These are phyloP conservation scores for Cerrena zonata DNA, from an alignment of 1,284 basidiomycete species.

Conservation along the genomic window DNA sequence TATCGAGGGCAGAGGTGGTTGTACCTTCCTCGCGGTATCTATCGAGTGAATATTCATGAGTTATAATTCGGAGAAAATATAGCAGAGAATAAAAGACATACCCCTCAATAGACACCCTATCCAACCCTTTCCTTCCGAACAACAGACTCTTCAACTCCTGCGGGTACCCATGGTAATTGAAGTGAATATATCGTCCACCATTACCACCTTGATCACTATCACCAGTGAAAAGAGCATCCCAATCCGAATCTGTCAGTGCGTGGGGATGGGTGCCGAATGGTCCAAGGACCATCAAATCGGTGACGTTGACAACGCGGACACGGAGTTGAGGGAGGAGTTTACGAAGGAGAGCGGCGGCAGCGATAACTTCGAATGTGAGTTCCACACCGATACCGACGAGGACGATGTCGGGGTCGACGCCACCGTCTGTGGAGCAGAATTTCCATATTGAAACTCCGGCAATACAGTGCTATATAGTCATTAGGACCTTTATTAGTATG, in stretches of 20 bases:
- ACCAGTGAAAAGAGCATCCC: conserved; percentile 64
- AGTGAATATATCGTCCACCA: conserved; percentile 48
- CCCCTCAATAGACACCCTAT: conserved; percentile 51
- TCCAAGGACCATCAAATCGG: conserved; percentile 76
- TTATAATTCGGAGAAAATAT: neutral
- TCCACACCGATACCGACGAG: conserved; percentile 73
- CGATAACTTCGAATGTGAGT: conserved; percentile 72
- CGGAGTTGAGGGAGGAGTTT: conserved; percentile 58
- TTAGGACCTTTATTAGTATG: neutral
- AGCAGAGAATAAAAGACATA: conserved; percentile 17
- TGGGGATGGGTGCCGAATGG: conserved; percentile 70
- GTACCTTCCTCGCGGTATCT: conserved; percentile 63
- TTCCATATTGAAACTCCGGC: conserved; percentile 74
- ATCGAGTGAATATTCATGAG: conserved; percentile 1
- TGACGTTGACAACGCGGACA: conserved; percentile 77
- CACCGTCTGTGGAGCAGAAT: conserved; percentile 65
- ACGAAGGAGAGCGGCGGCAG: conserved; percentile 70
- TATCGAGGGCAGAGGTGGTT: conserved; percentile 67
- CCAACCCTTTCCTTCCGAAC: conserved; percentile 45
- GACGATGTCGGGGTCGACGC: conserved; percentile 62
- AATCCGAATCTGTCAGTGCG: conserved; percentile 59
- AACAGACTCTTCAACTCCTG: conserved; percentile 60
- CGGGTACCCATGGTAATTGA: conserved; percentile 85
- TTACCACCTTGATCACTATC: neutral
- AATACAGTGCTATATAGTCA: conserved; percentile 53